Evolutionary conservation across 2,329 filamentous ascomycete species (phyloP).

Genomic region (Botrytis pseudocinerea): DNA sequence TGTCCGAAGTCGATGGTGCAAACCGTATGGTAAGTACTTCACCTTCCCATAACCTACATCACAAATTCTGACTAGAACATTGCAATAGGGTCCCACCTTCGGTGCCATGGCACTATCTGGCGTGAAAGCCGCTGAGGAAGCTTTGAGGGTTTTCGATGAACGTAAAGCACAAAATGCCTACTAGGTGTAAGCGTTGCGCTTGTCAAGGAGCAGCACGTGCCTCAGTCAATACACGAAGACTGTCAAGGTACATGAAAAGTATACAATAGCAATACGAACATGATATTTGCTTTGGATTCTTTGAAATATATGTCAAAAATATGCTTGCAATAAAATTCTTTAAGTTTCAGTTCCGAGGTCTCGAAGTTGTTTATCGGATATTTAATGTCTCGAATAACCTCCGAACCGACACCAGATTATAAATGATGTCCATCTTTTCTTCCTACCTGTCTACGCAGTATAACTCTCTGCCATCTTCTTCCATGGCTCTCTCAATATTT

Average conservation of each 20-base stretch:
- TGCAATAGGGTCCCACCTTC: constrained; percentile 64
- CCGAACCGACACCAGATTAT: not conserved
- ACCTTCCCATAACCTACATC: not conserved
- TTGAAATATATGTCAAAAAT: not conserved
- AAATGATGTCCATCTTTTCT: no score
- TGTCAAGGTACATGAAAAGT: not conserved
- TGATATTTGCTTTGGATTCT: not conserved
- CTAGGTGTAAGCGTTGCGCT: constrained; percentile 12
- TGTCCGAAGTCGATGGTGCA: constrained; percentile 85
- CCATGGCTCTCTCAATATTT: no score
- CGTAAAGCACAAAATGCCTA: constrained; percentile 74
- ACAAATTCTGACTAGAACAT: not conserved
- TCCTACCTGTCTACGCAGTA: not conserved
- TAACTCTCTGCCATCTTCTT: no score
- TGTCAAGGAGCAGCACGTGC: not conserved
- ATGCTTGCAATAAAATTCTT: not conserved
- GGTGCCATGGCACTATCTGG: constrained; percentile 86
- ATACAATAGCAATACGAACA: not conserved
- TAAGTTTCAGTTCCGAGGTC: not conserved
- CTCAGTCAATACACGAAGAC: not conserved
- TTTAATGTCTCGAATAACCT: not conserved
- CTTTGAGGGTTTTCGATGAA: constrained; percentile 72
- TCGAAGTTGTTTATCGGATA: not conserved
- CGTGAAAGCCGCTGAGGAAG: constrained; percentile 89
- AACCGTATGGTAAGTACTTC: constrained; percentile 72